phyloP scores from a whole-genome alignment of 2,329 filamentous ascomycete genomes.

The Amylocarpus encephaloides region DNA sequence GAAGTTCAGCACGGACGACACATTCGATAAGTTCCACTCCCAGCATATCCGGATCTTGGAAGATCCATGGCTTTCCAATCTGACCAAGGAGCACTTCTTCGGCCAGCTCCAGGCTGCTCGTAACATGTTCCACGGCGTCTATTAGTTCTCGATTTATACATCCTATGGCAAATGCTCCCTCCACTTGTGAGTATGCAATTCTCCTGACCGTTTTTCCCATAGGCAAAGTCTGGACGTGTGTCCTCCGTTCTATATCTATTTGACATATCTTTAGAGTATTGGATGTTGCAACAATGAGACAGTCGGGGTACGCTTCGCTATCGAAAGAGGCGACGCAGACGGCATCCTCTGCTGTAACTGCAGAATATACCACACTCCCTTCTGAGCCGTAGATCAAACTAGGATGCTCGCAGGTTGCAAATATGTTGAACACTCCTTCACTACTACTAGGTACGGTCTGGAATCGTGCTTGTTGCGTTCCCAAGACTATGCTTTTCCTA shows the following conservation, averaged over 20 bases:
- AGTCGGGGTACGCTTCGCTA: constrained; percentile 69
- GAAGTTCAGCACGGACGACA: constrained; percentile 70
- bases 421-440: constrained; percentile 68
- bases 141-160: constrained; percentile 71
- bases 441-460: constrained; percentile 63
- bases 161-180: constrained; percentile 80
- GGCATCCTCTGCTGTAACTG: constrained; percentile 83
- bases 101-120: constrained; percentile 78
- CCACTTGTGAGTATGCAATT: constrained; percentile 73
- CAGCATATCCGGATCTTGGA: constrained; percentile 43
- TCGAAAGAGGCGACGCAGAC: constrained; percentile 79
- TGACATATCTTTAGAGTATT: constrained; percentile 70
- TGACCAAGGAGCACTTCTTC: constrained; percentile 84
- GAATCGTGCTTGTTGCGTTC: constrained; percentile 77
- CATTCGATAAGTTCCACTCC: constrained; percentile 73
- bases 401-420: constrained; percentile 89
- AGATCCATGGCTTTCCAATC: constrained; percentile 60
- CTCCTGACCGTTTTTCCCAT: constrained; percentile 79
- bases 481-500: constrained; percentile 76
- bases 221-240: constrained; percentile 75
- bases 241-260: constrained; percentile 79
- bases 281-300: constrained; percentile 74
- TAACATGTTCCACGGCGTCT: constrained; percentile 66
- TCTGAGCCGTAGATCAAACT: constrained; percentile 89
- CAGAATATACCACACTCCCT: constrained; percentile 83